Conservation (phyloP, 306 rosid genomes). For the Canavalia ensiformis region DNA sequence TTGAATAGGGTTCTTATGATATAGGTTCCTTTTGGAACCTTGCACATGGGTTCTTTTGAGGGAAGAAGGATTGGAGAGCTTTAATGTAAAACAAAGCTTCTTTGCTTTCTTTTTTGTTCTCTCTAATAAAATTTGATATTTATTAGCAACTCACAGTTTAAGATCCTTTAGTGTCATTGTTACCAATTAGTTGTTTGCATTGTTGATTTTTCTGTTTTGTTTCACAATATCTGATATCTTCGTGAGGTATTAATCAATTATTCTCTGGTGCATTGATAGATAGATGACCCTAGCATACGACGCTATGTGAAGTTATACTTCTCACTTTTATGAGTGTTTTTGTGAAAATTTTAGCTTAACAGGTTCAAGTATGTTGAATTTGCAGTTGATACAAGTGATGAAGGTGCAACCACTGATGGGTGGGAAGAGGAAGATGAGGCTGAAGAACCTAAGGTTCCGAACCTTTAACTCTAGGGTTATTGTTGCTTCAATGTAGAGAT, state of each 20-base stretch:
- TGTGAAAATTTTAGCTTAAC: conserved; percentile 26
- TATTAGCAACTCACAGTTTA: conserved; percentile 24
- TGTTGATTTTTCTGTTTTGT: conserved; percentile 17
- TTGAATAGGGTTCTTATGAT: background rate
- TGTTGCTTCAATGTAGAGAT: conserved; percentile 33
- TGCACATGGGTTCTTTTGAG: background rate
- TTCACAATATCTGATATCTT: background rate
- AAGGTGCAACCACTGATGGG: conserved; percentile 54
- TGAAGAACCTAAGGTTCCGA: conserved; percentile 72
- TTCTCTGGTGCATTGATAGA: conserved; percentile 23
- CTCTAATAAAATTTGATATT: background rate
- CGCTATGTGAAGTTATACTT: conserved; percentile 15
- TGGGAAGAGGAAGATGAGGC: conserved; percentile 73
- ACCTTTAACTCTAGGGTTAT: conserved; percentile 28
- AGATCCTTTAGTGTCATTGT: conserved; percentile 1
- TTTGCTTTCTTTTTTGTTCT: conserved; percentile 1
- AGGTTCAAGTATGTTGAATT: conserved; percentile 40
- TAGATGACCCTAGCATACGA: background rate
- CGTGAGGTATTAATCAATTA: background rate
- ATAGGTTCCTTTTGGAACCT: conserved; percentile 23
- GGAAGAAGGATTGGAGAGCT: background rate
- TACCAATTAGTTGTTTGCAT: background rate
- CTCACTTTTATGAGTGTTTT: conserved; percentile 27
- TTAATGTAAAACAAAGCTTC: background rate
- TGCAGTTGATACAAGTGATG: conserved; percentile 65